A percentile compares a stretch with the other conserved stretches of the same genome.
Evolutionary conservation across 495 filamentous ascomycete species (phyloP).

Genomic region (Trypethelium eluteriae): DNA sequence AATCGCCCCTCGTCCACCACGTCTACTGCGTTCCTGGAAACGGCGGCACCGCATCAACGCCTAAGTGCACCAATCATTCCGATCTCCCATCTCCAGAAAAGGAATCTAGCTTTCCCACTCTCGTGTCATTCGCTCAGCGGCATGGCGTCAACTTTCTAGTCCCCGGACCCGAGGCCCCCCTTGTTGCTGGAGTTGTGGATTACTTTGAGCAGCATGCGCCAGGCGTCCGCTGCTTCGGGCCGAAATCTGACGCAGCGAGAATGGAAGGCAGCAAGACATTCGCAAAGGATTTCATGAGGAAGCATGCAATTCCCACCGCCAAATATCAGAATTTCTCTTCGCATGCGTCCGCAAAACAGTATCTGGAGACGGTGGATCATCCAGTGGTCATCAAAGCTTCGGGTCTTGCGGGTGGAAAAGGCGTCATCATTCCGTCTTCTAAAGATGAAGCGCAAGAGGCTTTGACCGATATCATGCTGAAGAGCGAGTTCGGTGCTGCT

Average conservation of each 20-base stretch:
- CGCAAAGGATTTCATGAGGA: constrained; percentile 96
- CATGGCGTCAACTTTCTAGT: constrained; percentile 76
- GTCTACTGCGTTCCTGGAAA: constrained; percentile 74
- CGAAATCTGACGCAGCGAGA: constrained; percentile 71
- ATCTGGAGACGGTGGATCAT: constrained; percentile 67
- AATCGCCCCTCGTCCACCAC: constrained; percentile 60
- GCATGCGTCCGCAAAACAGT: constrained; percentile 66
- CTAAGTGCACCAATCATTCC: constrained; percentile 65
- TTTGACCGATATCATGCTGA: constrained; percentile 81
- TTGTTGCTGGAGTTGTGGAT: constrained; percentile 84
- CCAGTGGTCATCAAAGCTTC: constrained; percentile 83
- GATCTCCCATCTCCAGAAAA: constrained; percentile 56
- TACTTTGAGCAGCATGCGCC: constrained; percentile 53
- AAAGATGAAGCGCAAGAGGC: constrained; percentile 76
- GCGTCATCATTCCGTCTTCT: constrained; percentile 74
- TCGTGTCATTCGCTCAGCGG: constrained; percentile 66
- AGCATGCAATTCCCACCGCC: constrained; percentile 83
- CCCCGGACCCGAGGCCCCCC: constrained; percentile 83
- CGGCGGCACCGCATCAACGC: constrained; percentile 67
- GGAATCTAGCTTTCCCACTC: constrained; percentile 48
- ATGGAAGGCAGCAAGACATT: constrained; percentile 97
- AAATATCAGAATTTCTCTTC: constrained; percentile 79
- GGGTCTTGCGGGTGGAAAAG: constrained; percentile 84
- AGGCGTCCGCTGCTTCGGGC: constrained; percentile 78
- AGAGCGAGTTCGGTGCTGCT: constrained; percentile 77